Percentiles rank a stretch among this genome's conserved stretches.
Evolutionary conservation across 352 stramenopile species (phyloP).

Genomic region (Globisporangium abappressorium): DNA sequence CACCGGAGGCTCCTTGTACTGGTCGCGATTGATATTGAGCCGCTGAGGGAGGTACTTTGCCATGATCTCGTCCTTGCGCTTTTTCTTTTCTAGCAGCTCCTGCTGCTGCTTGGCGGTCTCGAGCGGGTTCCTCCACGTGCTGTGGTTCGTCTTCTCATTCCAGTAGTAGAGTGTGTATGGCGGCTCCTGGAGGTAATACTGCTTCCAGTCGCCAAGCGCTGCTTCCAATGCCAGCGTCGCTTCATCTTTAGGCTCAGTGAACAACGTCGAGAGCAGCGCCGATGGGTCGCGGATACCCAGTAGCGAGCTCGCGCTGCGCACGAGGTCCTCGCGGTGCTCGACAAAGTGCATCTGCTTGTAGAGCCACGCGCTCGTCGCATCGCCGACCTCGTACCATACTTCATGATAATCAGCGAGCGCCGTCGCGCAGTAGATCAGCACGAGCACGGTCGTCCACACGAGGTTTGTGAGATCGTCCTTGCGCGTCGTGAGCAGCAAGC

Average conservation of each 20-base stretch:
- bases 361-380: slow-evolving; percentile 38
- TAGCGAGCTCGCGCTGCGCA: slow-evolving; percentile 37
- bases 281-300: slow-evolving; percentile 30
- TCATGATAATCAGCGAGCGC: slow-evolving; percentile 48
- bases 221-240: slow-evolving; percentile 21
- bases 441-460: slow-evolving; percentile 51
- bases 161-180: slow-evolving; percentile 67
- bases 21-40: slow-evolving; percentile 42
- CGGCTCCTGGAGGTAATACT: slow-evolving; percentile 48
- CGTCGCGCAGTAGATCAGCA: slow-evolving; percentile 39
- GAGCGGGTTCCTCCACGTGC: slow-evolving; percentile 54
- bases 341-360: slow-evolving; percentile 45
- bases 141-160: slow-evolving; percentile 52
- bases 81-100: slow-evolving; percentile 31
- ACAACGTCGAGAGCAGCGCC: slow-evolving; percentile 38
- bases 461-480: slow-evolving; percentile 51
- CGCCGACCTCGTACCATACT: slow-evolving; percentile 43
- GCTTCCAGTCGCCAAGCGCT: slow-evolving; percentile 50
- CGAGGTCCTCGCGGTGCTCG: slow-evolving; percentile 48
- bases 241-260: slow-evolving; percentile 31
- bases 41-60: slow-evolving; percentile 37
- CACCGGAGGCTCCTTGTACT: background rate
- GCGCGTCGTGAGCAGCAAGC: slow-evolving; percentile 31
- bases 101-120: slow-evolving; percentile 40
- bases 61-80: slow-evolving; percentile 30